phyloP scores from a whole-genome alignment of 495 filamentous ascomycete species.

The Penicillium arizonense region DNA sequence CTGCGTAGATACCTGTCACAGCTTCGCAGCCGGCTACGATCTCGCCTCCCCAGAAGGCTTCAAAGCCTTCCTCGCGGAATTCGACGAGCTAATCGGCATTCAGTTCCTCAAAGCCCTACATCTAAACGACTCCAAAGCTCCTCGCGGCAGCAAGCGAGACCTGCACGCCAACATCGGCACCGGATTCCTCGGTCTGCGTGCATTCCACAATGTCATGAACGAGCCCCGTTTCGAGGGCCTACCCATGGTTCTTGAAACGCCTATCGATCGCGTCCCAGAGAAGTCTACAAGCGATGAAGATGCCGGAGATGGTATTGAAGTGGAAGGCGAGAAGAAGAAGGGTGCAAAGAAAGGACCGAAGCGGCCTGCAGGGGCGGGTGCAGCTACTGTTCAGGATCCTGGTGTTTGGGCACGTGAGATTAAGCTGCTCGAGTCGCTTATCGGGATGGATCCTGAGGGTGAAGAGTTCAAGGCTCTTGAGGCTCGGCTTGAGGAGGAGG shows the following conservation, averaged over 20 bases:
- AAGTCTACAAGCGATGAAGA: conserved; percentile 3
- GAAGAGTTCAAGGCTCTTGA: conserved; percentile 67
- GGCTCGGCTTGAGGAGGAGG: conserved; percentile 61
- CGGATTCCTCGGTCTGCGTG: conserved; percentile 83
- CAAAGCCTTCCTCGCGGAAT: conserved; percentile 65
- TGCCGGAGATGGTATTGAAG: conserved; percentile 17
- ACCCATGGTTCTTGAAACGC: conserved; percentile 93
- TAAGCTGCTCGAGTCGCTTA: conserved; percentile 82
- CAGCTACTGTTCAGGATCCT: conserved; percentile 60
- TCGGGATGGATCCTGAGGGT: conserved; percentile 74
- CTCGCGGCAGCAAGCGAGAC: conserved; percentile 73
- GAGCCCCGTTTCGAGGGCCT: conserved; percentile 70
- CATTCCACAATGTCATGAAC: conserved; percentile 92
- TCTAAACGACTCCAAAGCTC: conserved; percentile 91
- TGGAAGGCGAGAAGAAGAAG: conserved; percentile 20
- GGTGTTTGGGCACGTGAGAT: conserved; percentile 81
- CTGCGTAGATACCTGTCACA: conserved; percentile 95
- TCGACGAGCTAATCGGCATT: conserved; percentile 76
- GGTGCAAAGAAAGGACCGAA: conserved; percentile 25
- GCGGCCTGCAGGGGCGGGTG: conserved; percentile 20
- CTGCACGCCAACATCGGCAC: conserved; percentile 93
- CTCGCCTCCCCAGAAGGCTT: conserved; percentile 74
- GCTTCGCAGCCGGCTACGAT: conserved; percentile 92
- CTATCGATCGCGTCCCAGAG: conserved; percentile 64
- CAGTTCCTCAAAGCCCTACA: conserved; percentile 83